phyloP scores from a whole-genome alignment of 1,139 yeast genomes.

The Scheffersomyces cryptocercus region DNA sequence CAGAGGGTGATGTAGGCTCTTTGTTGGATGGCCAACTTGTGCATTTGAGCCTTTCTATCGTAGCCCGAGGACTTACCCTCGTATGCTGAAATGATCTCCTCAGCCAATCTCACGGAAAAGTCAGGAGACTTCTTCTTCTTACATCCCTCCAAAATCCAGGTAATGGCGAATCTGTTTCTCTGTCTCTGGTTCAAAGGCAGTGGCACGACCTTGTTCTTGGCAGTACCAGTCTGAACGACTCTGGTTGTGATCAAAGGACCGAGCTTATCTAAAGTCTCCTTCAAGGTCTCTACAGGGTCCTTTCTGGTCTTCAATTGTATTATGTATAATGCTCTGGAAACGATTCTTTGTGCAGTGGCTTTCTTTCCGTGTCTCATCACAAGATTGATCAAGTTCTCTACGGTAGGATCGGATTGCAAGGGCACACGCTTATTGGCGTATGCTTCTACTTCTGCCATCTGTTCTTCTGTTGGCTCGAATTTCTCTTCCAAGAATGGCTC shows the following conservation, averaged over 20 bases:
- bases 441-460: constrained; percentile 52
- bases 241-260: constrained; percentile 84
- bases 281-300: constrained; percentile 77
- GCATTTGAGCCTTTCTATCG: constrained; percentile 82
- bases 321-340: constrained; percentile 78
- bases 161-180: constrained; percentile 81
- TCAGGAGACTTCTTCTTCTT: constrained; percentile 77
- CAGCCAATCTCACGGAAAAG: constrained; percentile 85
- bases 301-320: constrained; percentile 69
- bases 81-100: constrained; percentile 77
- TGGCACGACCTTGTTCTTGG: constrained; percentile 80
- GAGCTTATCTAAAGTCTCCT: constrained; percentile 73
- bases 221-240: constrained; percentile 81
- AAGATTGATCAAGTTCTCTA: constrained; percentile 78
- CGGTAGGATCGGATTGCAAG: constrained; percentile 61
- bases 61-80: constrained; percentile 82
- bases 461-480: constrained; percentile 61
- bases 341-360: constrained; percentile 70
- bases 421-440: constrained; percentile 62
- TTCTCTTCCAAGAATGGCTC: constrained; percentile 37
- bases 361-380: constrained; percentile 94
- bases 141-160: constrained; percentile 87
- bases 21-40: constrained; percentile 79
- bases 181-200: constrained; percentile 81
- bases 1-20: constrained; percentile 66